Percentiles rank a stretch among this genome's conserved stretches.
phyloP scores from a whole-genome alignment of 1,284 basidiomycete genomes.

The Termitomyces sp. region DNA sequence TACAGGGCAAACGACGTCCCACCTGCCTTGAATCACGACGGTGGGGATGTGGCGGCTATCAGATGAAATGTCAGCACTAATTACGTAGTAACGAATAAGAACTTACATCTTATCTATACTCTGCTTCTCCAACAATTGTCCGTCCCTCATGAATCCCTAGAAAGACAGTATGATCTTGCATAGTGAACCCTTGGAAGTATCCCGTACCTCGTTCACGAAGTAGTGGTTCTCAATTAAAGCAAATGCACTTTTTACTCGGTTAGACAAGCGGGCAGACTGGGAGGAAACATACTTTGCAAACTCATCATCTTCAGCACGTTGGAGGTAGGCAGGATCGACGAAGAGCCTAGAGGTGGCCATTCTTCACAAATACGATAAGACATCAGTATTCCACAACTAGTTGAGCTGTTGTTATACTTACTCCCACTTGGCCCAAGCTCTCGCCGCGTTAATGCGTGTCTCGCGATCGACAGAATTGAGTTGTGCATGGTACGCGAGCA shows the following conservation, averaged over 20 bases:
- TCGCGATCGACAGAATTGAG: slow-evolving; percentile 74
- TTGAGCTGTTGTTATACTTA: slow-evolving; percentile 32
- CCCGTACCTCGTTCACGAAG: slow-evolving; percentile 70
- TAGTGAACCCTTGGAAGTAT: background rate
- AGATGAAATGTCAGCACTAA: background rate
- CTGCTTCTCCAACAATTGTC: slow-evolving; percentile 79
- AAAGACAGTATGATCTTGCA: background rate
- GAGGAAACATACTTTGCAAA: slow-evolving; percentile 63
- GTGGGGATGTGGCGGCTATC: slow-evolving; percentile 80
- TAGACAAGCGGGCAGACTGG: background rate
- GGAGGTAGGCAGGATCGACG: slow-evolving; percentile 66
- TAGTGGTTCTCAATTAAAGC: slow-evolving; percentile 92
- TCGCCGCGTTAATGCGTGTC: slow-evolving; percentile 68
- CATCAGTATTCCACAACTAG: background rate
- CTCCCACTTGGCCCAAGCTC: slow-evolving; percentile 90
- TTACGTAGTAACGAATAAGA: background rate
- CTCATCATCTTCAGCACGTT: slow-evolving; percentile 66
- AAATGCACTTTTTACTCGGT: slow-evolving; percentile 56
- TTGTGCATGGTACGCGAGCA: slow-evolving; percentile 80
- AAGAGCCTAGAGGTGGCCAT: slow-evolving; percentile 77
- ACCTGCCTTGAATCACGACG: slow-evolving; percentile 82
- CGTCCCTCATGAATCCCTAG: slow-evolving; percentile 85
- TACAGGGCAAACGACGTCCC: slow-evolving; percentile 77
- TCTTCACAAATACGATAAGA: slow-evolving; percentile 31
- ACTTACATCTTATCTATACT: slow-evolving; percentile 87